These are phyloP conservation scores for Byssochlamys sp. DNA, from an alignment of 2,329 filamentous ascomycete genomes.

Conservation along the genomic window DNA sequence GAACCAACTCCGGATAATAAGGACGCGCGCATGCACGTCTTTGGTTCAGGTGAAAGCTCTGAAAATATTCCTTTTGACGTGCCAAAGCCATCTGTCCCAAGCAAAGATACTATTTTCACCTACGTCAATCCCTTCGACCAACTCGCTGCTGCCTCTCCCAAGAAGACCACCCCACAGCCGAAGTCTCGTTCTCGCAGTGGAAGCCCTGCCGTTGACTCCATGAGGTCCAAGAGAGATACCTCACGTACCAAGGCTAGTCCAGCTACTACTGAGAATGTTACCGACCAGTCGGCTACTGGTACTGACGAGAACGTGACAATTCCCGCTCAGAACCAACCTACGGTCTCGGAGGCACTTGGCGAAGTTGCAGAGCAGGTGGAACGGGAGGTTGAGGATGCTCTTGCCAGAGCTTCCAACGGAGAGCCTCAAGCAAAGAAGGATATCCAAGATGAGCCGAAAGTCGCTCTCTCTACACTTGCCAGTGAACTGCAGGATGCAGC, in stretches of 20 bases:
- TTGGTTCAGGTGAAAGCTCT: slow-evolving; percentile 17
- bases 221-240: slow-evolving; percentile 14
- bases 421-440: slow-evolving; percentile 30
- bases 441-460: slow-evolving; percentile 27
- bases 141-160: slow-evolving; percentile 56
- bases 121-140: slow-evolving; percentile 66
- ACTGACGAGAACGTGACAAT: slow-evolving; percentile 4
- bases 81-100: slow-evolving; percentile 23
- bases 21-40: slow-evolving; percentile 24
- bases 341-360: slow-evolving; percentile 60
- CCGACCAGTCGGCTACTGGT: neutral
- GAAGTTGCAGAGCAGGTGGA: slow-evolving; percentile 54
- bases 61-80: slow-evolving; percentile 30
- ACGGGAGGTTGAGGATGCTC: slow-evolving; percentile 55
- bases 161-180: slow-evolving; percentile 46
- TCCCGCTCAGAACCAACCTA: slow-evolving; percentile 29
- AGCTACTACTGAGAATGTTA: neutral
- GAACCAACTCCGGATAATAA: slow-evolving; percentile 15
- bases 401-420: slow-evolving; percentile 50
- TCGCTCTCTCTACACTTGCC: slow-evolving; percentile 24
- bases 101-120: slow-evolving; percentile 48
- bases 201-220: slow-evolving; percentile 28
- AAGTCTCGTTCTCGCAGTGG: slow-evolving; percentile 27
- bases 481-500: slow-evolving; percentile 30
- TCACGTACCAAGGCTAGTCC: slow-evolving; percentile 3